A percentile compares a stretch with the other conserved stretches of the same genome.
Evolutionary conservation across 2,329 filamentous ascomycete genomes (phyloP).

Genomic region (Fusarium stilboides): DNA sequence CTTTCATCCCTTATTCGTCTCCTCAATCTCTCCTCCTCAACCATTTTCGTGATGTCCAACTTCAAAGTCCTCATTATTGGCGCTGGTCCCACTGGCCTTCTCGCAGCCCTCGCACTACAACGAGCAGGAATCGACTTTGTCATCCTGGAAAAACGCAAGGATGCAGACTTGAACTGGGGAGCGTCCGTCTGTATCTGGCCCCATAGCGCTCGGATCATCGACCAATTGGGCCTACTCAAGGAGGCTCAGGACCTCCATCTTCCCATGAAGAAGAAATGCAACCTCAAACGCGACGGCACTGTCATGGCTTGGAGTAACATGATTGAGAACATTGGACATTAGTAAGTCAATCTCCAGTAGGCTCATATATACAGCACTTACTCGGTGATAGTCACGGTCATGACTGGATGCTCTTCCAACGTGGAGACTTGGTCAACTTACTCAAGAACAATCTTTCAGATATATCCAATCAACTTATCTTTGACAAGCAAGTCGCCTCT

Average conservation of each 20-base stretch:
- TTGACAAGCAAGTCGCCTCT: conserved; percentile 29
- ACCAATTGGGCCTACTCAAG: conserved; percentile 30
- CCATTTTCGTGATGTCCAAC: conserved; percentile 1
- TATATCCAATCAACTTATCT: neutral
- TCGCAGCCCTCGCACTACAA: conserved; percentile 19
- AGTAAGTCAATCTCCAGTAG: neutral
- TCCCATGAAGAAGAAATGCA: conserved; percentile 32
- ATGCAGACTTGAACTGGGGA: conserved; percentile 29
- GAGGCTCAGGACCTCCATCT: neutral
- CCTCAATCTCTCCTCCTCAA: neutral
- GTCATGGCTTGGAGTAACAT: conserved; percentile 34
- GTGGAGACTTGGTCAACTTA: conserved; percentile 31
- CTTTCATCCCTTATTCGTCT: neutral
- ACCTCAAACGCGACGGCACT: conserved; percentile 19
- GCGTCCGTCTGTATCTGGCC: conserved; percentile 33
- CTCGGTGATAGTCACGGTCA: conserved; percentile 13
- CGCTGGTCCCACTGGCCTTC: conserved; percentile 25
- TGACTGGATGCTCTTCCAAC: conserved; percentile 39
- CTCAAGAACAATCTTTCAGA: conserved; percentile 31
- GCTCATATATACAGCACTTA: neutral
- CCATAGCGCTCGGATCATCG: conserved; percentile 20
- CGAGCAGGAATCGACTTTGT: conserved; percentile 23
- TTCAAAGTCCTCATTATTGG: conserved; percentile 33
- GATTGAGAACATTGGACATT: conserved; percentile 27
- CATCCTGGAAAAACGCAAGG: conserved; percentile 21